Percentiles rank a stretch among this genome's conserved stretches.
These are phyloP conservation scores for Geotrichum macrosporum DNA, from an alignment of 1,139 yeast genomes.

Conservation along the genomic window DNA sequence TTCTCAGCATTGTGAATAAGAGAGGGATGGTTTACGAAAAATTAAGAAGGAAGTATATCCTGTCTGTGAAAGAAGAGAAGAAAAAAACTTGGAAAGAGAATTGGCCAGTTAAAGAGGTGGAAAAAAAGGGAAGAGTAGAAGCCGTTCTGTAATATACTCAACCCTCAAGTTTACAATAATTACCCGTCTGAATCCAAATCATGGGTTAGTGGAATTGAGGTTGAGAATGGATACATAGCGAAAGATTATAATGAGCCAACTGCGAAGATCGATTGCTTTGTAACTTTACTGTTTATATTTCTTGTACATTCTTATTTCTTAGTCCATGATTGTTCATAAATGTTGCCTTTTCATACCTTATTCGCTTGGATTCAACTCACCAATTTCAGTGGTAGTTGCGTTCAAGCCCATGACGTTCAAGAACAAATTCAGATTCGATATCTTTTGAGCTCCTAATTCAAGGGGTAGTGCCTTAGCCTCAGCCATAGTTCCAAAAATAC, in stretches of 20 bases:
- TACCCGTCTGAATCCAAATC: too few species aligned
- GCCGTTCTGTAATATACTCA: background rate
- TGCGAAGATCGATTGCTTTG: too few species aligned
- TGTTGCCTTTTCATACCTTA: background rate
- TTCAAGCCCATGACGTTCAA: constrained; percentile 95
- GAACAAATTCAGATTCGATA: constrained; percentile 82
- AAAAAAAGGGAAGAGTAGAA: constrained; percentile 3
- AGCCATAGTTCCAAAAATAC: constrained; percentile 83
- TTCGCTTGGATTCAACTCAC: constrained; percentile 31
- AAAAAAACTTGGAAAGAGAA: background rate
- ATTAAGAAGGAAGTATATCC: background rate
- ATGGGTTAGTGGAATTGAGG: too few species aligned
- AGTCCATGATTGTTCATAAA: too few species aligned
- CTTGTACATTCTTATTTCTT: background rate
- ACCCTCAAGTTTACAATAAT: too few species aligned
- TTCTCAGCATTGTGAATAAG: constrained; percentile 18
- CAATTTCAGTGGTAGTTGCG: constrained; percentile 54
- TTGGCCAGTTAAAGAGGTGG: background rate
- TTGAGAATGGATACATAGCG: too few species aligned
- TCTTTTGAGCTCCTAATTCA: constrained; percentile 55
- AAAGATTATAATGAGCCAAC: too few species aligned
- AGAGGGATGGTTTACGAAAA: background rate
- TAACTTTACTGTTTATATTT: background rate
- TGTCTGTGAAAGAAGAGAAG: background rate
- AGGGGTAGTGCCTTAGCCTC: constrained; percentile 65